Percentiles rank a stretch among this genome's conserved stretches.
Conservation (phyloP, 2,329 filamentous ascomycete genomes). For the Helicocarpus griseus region DNA sequence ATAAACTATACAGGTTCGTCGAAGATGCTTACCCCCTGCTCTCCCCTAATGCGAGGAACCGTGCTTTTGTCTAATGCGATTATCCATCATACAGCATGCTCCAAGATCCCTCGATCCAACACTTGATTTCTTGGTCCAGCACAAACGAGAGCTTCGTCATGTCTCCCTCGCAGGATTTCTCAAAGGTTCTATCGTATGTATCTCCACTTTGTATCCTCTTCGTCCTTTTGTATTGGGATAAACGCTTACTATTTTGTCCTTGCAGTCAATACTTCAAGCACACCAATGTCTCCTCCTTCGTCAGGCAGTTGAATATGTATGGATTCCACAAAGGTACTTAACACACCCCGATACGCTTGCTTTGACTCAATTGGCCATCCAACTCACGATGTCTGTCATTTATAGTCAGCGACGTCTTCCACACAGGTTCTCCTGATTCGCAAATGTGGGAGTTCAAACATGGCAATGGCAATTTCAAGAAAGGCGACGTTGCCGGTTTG, state of each 20-base stretch:
- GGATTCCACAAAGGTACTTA: conserved; percentile 89
- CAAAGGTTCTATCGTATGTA: conserved; percentile 90
- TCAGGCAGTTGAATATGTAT: conserved; percentile 97
- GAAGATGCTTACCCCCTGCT: conserved; percentile 7
- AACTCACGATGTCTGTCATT: not conserved
- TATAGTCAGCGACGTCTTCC: conserved; percentile 93
- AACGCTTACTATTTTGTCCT: not conserved
- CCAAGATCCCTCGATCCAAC: conserved; percentile 84
- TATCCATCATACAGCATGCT: conserved; percentile 61
- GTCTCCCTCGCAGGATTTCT: conserved; percentile 95
- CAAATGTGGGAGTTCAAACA: conserved; percentile 99
- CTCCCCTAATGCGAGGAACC: not conserved
- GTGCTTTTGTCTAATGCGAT: not conserved
- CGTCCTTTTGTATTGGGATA: not conserved
- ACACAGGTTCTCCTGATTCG: conserved; percentile 85
- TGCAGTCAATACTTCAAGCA: conserved; percentile 96
- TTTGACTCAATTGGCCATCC: not conserved
- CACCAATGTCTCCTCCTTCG: conserved; percentile 97
- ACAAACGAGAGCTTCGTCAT: conserved; percentile 97
- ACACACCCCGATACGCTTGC: conserved; percentile 12
- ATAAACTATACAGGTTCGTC: conserved; percentile 93
- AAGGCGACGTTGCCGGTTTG: conserved; percentile 80
- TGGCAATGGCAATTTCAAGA: conserved; percentile 92
- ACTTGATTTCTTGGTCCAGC: conserved; percentile 91
- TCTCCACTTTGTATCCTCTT: conserved; percentile 14